Percentiles rank a stretch among this genome's conserved stretches.
Conservation (phyloP, 371 early-diverging fungal genomes). For the Thermomucor indicae-seudaticae region DNA sequence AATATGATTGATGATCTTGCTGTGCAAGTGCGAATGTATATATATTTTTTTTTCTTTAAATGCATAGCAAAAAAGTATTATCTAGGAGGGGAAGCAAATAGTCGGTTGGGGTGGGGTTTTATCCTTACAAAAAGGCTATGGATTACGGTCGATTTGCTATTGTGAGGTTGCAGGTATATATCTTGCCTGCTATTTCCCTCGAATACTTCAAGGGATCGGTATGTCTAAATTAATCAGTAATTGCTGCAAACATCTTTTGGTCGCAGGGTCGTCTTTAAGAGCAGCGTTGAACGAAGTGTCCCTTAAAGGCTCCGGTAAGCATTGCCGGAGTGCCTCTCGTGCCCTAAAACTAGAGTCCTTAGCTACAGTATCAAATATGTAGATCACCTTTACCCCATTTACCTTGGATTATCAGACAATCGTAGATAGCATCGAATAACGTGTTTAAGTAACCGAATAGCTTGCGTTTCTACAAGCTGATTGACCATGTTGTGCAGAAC, state of each 20-base stretch:
- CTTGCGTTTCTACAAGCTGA: conserved; percentile 85
- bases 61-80: too few species aligned
- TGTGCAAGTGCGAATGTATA: too few species aligned
- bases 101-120: too few species aligned
- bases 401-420: conserved; percentile 89
- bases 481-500: conserved; percentile 94
- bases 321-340: conserved; percentile 83
- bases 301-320: conserved; percentile 81
- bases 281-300: conserved; percentile 75
- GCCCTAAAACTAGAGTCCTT: conserved; percentile 50
- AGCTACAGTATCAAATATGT: not conserved
- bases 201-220: too few species aligned
- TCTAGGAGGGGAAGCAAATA: too few species aligned
- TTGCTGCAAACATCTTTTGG: conserved; percentile 69
- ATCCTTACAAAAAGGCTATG: too few species aligned
- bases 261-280: conserved; percentile 81
- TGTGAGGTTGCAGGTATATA: too few species aligned
- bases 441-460: conserved; percentile 88
- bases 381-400: not conserved
- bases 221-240: conserved; percentile 62
- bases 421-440: conserved; percentile 94
- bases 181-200: too few species aligned
- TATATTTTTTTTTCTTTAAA: too few species aligned
- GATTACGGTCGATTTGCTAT: too few species aligned
- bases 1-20: too few species aligned